Percentiles rank a stretch among this genome's conserved stretches.
phyloP scores from a whole-genome alignment of 1,139 yeast species.

The Debaryomyces psychrophilus region DNA sequence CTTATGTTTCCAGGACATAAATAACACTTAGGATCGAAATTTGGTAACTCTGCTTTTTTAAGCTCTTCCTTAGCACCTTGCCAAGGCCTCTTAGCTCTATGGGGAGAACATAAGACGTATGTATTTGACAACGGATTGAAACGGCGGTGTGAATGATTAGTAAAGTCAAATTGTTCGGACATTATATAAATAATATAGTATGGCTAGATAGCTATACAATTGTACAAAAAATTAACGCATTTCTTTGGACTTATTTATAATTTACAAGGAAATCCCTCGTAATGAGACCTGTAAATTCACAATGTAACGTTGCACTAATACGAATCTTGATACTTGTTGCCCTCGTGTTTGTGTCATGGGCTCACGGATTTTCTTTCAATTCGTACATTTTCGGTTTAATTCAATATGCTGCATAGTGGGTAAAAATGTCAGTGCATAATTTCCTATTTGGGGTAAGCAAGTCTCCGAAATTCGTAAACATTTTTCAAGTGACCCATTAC shows the following conservation, averaged over 20 bases:
- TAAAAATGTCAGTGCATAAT: conserved; percentile 7
- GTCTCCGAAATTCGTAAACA: background rate
- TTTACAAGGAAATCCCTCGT: background rate
- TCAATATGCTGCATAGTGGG: background rate
- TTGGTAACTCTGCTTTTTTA: conserved; percentile 47
- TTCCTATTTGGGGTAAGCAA: background rate
- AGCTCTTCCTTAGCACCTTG: conserved; percentile 71
- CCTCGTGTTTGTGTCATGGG: background rate
- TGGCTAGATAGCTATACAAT: background rate
- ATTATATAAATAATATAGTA: conserved; percentile 17
- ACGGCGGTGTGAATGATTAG: conserved; percentile 67
- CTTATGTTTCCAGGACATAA: conserved; percentile 74
- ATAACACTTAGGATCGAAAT: conserved; percentile 68
- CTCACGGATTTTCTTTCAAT: background rate
- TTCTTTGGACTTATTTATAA: conserved; percentile 4
- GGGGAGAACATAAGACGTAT: conserved; percentile 76
- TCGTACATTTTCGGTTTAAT: background rate
- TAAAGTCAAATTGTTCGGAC: conserved; percentile 47
- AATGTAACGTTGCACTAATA: conserved; percentile 22
- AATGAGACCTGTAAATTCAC: background rate
- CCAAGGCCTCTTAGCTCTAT: conserved; percentile 80
- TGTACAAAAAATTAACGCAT: background rate
- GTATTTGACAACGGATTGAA: conserved; percentile 65
- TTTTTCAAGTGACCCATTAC: background rate
- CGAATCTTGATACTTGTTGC: background rate